Evolutionary conservation across 768 basidiomycete species (phyloP).

Genomic region (Collybia mongolica): DNA sequence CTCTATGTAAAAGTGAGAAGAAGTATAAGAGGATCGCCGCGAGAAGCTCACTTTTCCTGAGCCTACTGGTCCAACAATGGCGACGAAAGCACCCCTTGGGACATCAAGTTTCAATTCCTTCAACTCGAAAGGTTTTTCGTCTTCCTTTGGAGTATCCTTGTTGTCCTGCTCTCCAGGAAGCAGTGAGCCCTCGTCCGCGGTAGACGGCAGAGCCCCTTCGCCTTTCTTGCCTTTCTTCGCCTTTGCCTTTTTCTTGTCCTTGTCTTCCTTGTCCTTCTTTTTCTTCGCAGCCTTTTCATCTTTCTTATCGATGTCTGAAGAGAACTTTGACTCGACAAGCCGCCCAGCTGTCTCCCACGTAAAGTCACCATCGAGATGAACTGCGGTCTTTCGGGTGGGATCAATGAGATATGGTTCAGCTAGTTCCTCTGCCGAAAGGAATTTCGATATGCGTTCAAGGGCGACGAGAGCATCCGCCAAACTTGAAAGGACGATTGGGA

Average conservation of each 20-base stretch:
- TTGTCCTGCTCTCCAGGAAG: constrained; percentile 12
- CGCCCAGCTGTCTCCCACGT: constrained; percentile 43
- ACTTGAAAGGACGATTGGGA: constrained; percentile 52
- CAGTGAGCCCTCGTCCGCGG: constrained; percentile 1
- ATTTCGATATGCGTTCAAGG: constrained; percentile 43
- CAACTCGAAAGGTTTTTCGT: constrained; percentile 53
- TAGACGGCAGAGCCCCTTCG: constrained; percentile 19
- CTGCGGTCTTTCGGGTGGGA: constrained; percentile 29
- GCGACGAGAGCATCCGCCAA: constrained; percentile 52
- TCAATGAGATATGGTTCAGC: constrained; percentile 45
- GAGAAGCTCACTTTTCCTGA: constrained; percentile 56
- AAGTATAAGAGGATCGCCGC: not conserved
- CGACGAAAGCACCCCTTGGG: constrained; percentile 59
- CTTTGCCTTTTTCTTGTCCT: constrained; percentile 14
- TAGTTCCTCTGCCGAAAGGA: constrained; percentile 56
- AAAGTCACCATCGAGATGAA: constrained; percentile 51
- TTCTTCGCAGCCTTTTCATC: constrained; percentile 8
- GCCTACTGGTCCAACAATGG: constrained; percentile 75
- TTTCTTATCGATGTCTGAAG: constrained; percentile 11
- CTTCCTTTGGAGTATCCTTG: constrained; percentile 17
- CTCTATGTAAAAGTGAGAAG: constrained; percentile 34
- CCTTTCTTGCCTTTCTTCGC: constrained; percentile 17
- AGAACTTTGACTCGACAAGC: constrained; percentile 11
- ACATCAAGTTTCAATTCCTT: constrained; percentile 43
- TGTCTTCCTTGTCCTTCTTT: constrained; percentile 11